Evolutionary conservation across 2,329 filamentous ascomycete species (phyloP).

Genomic region (Trichoderma sp.): DNA sequence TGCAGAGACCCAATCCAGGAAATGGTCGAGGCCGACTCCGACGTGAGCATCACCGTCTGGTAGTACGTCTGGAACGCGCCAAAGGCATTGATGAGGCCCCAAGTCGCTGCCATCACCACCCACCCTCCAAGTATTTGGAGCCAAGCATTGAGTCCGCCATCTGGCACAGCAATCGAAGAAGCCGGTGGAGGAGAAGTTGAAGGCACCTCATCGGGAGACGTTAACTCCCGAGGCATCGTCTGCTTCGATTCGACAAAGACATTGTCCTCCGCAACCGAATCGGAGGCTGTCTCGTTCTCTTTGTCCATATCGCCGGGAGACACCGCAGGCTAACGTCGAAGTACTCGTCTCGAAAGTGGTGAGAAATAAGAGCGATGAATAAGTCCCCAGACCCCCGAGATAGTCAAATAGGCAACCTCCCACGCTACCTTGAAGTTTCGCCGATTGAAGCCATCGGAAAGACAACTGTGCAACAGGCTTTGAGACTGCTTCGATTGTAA

Average conservation of each 20-base stretch:
- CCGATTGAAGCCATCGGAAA: background rate
- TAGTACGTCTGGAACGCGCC: slow-evolving; percentile 61
- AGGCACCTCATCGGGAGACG: background rate
- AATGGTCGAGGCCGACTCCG: slow-evolving; percentile 38
- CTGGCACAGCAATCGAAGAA: background rate
- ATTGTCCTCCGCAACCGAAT: background rate
- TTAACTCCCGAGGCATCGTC: background rate
- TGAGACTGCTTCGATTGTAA: background rate
- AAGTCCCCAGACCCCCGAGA: background rate
- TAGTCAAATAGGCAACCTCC: too few species aligned
- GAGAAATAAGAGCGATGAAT: background rate
- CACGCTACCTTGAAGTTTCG: too few species aligned
- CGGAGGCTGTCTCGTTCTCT: background rate
- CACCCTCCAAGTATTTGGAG: slow-evolving; percentile 4
- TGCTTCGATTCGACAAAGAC: background rate
- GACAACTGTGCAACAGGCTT: too few species aligned
- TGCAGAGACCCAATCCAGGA: slow-evolving; percentile 52
- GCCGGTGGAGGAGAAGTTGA: background rate
- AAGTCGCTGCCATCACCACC: slow-evolving; percentile 42
- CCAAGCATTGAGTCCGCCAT: slow-evolving; percentile 7
- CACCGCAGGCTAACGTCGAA: background rate
- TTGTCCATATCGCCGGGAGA: background rate
- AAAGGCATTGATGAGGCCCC: slow-evolving; percentile 50
- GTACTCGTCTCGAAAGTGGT: too few species aligned
- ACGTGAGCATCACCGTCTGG: slow-evolving; percentile 37